Evolutionary conservation across 352 stramenopile species (phyloP).

Genomic region (Pythium plurisporium): DNA sequence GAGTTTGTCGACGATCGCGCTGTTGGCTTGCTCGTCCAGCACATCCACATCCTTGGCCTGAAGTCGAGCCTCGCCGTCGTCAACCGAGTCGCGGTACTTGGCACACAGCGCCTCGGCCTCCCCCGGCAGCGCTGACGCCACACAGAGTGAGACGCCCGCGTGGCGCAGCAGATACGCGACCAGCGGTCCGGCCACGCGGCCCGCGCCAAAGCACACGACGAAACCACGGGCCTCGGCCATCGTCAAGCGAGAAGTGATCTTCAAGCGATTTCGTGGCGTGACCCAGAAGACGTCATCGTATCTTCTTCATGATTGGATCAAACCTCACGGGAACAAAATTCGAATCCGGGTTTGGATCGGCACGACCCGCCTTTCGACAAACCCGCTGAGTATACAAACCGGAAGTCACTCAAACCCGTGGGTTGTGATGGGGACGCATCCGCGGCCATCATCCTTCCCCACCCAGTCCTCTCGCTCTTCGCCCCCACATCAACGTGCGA

Average conservation of each 20-base stretch:
- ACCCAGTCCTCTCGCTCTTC: neutral
- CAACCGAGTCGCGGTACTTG: conserved; percentile 17
- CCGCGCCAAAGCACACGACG: conserved; percentile 47
- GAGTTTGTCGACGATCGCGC: conserved; percentile 17
- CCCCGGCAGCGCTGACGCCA: conserved; percentile 24
- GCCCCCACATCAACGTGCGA: neutral
- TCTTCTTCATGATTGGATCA: no score
- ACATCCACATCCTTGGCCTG: conserved; percentile 22
- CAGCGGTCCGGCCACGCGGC: conserved; percentile 35
- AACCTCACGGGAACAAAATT: neutral
- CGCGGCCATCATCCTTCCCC: neutral
- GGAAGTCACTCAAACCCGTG: neutral
- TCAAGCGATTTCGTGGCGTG: no score
- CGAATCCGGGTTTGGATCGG: neutral
- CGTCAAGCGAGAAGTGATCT: neutral
- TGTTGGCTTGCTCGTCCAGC: conserved; percentile 9
- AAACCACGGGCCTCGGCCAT: neutral
- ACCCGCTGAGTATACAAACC: no score
- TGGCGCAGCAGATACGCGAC: conserved; percentile 35
- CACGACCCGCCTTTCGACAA: no score
- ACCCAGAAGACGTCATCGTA: no score
- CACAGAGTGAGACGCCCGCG: conserved; percentile 15
- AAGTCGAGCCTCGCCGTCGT: neutral
- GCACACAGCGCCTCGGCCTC: conserved; percentile 28
- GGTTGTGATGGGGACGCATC: neutral